Conservation (phyloP, 805 yeast species). For the Yamadazyma olivae region DNA sequence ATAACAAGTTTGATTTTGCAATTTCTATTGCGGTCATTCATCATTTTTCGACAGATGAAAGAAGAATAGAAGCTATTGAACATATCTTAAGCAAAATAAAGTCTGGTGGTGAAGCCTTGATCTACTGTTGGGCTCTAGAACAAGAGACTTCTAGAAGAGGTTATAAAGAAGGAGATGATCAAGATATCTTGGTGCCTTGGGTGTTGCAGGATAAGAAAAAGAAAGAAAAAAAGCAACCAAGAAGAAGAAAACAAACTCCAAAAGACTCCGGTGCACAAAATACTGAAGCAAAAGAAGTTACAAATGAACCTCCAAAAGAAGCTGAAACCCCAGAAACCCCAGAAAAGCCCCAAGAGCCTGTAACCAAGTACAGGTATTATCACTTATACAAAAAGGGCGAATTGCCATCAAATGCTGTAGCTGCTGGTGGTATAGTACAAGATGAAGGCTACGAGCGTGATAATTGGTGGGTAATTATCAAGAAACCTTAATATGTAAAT, state of each 20-base stretch:
- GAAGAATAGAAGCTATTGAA: slow-evolving; percentile 72
- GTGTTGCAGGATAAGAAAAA: slow-evolving; percentile 56
- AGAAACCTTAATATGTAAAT: slow-evolving; percentile 12
- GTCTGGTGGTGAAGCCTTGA: slow-evolving; percentile 63
- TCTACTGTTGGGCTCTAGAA: slow-evolving; percentile 97
- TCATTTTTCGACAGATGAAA: slow-evolving; percentile 82
- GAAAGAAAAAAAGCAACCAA: slow-evolving; percentile 25
- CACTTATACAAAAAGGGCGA: slow-evolving; percentile 88
- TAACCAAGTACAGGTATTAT: slow-evolving; percentile 78
- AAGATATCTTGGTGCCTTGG: slow-evolving; percentile 96
- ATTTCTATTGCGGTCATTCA: slow-evolving; percentile 94
- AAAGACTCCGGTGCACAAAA: slow-evolving; percentile 7
- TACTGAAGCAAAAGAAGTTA: slow-evolving; percentile 8
- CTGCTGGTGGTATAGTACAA: slow-evolving; percentile 63
- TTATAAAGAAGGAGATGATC: slow-evolving; percentile 86
- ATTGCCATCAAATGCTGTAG: slow-evolving; percentile 60
- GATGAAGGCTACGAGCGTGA: slow-evolving; percentile 86
- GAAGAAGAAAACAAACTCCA: slow-evolving; percentile 6
- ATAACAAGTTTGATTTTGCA: slow-evolving; percentile 67
- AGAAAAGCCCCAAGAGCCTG: too few relatives aligned
- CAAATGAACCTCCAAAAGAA: slow-evolving; percentile 10
- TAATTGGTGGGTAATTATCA: slow-evolving; percentile 74
- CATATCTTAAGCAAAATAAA: slow-evolving; percentile 63
- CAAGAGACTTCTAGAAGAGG: slow-evolving; percentile 88
- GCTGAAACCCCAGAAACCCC: slow-evolving; percentile 14